A percentile compares a stretch with the other conserved stretches of the same genome.
These are phyloP conservation scores for Henckelia pumila DNA, from an alignment of 257 asterid genomes.

Conservation along the genomic window DNA sequence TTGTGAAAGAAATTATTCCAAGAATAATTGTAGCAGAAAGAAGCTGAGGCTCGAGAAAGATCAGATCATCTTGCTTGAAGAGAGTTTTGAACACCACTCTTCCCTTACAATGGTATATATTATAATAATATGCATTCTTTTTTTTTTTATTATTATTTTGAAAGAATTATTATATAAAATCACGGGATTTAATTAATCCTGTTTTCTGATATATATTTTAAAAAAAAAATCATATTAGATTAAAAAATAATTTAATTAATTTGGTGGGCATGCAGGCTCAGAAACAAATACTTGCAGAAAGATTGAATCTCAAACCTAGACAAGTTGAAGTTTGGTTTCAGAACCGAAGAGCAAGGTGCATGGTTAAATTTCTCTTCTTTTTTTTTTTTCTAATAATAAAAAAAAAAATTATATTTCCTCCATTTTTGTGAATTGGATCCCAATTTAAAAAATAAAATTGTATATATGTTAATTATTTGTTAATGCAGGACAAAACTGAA, in stretches of 20 bases:
- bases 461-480: too few relatives aligned
- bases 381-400: not conserved
- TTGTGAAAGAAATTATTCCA: conserved; percentile 20
- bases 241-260: too few relatives aligned
- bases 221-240: not conserved
- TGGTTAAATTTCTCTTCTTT: not conserved
- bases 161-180: too few relatives aligned
- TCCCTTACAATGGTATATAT: conserved; percentile 52
- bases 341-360: conserved; percentile 80
- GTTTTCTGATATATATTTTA: too few relatives aligned
- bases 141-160: too few relatives aligned
- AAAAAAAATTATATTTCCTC: not conserved
- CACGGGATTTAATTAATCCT: too few relatives aligned
- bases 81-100: conserved; percentile 53
- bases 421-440: not conserved
- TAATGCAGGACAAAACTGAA: conserved; percentile 79
- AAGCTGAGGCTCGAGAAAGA: conserved; percentile 62
- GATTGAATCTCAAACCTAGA: conserved; percentile 57
- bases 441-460: too few relatives aligned
- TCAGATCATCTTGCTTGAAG: conserved; percentile 62
- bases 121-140: too few relatives aligned
- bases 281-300: conserved; percentile 51
- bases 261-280: conserved; percentile 37
- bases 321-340: conserved; percentile 90
- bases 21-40: conserved; percentile 42